phyloP scores from a whole-genome alignment of 1,139 yeast species.

The Hyphopichia pseudoburtonii region DNA sequence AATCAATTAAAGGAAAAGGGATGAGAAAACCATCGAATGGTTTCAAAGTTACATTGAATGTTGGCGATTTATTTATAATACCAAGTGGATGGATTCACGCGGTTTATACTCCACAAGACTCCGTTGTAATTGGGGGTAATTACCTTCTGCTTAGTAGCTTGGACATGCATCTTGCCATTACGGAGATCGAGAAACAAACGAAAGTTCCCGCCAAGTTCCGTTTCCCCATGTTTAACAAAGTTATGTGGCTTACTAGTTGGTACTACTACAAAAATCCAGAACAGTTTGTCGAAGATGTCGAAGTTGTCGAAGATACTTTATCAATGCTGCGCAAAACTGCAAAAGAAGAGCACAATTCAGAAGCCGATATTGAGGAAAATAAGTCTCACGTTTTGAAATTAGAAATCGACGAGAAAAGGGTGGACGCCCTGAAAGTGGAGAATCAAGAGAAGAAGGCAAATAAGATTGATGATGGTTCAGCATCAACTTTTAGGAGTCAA shows the following conservation, averaged over 20 bases:
- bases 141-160: slow-evolving; percentile 68
- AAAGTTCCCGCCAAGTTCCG: slow-evolving; percentile 74
- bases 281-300: slow-evolving; percentile 22
- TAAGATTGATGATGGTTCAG: too few species aligned
- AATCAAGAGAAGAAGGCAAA: too few species aligned
- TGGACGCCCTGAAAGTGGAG: too few species aligned
- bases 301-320: too few species aligned
- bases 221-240: slow-evolving; percentile 73
- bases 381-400: too few species aligned
- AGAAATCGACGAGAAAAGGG: too few species aligned
- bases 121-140: slow-evolving; percentile 86
- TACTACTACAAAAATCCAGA: slow-evolving; percentile 32
- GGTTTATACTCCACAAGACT: slow-evolving; percentile 79
- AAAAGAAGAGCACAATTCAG: background rate
- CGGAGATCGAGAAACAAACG: slow-evolving; percentile 62
- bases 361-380: too few species aligned
- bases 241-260: slow-evolving; percentile 65
- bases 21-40: slow-evolving; percentile 46
- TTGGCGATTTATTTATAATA: slow-evolving; percentile 77
- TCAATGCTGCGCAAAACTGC: background rate
- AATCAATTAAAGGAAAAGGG: slow-evolving; percentile 22
- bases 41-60: slow-evolving; percentile 57
- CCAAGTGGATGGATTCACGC: slow-evolving; percentile 97
- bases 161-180: slow-evolving; percentile 59
- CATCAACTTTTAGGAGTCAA: too few species aligned